Evolutionary conservation across 495 filamentous ascomycete species (phyloP).

Genomic region (Neurospora sp.): DNA sequence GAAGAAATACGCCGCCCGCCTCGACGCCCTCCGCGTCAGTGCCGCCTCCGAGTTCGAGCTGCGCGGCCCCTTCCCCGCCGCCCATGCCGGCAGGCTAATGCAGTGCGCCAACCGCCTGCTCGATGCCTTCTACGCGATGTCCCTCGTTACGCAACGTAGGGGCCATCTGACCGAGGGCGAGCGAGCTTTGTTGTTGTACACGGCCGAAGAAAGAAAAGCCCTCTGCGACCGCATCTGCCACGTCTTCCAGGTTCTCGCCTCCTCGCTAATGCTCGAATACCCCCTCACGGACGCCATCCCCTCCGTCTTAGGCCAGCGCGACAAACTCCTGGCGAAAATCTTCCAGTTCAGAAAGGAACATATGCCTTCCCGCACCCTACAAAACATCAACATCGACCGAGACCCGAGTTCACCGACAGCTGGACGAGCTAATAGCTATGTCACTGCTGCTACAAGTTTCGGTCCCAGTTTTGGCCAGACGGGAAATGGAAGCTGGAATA

Average conservation of each 20-base stretch:
- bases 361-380: conserved; percentile 21
- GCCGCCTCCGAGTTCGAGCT: conserved; percentile 78
- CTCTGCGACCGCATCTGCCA: conserved; percentile 83
- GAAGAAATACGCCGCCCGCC: conserved; percentile 46
- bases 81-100: conserved; percentile 59
- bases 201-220: conserved; percentile 65
- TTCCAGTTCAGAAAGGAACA: conserved; percentile 70
- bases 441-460: neutral
- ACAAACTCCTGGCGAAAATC: conserved; percentile 80
- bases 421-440: conserved; percentile 2
- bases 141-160: conserved; percentile 78
- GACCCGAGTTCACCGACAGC: conserved; percentile 10
- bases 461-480: conserved; percentile 5
- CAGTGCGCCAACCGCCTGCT: conserved; percentile 71
- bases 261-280: conserved; percentile 86
- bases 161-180: conserved; percentile 69
- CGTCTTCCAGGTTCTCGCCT: conserved; percentile 85
- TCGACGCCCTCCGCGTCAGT: conserved; percentile 64
- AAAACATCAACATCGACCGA: conserved; percentile 5
- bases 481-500: neutral
- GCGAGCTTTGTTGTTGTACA: conserved; percentile 65
- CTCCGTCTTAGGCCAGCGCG: conserved; percentile 66
- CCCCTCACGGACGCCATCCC: conserved; percentile 82
- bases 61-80: conserved; percentile 69
- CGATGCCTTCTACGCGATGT: conserved; percentile 92